Evolutionary conservation across 1,284 basidiomycete genomes (phyloP), one percentile per base, ranked within the genome.

Genomic region (Ceraceosorus guamensis): DNA sequence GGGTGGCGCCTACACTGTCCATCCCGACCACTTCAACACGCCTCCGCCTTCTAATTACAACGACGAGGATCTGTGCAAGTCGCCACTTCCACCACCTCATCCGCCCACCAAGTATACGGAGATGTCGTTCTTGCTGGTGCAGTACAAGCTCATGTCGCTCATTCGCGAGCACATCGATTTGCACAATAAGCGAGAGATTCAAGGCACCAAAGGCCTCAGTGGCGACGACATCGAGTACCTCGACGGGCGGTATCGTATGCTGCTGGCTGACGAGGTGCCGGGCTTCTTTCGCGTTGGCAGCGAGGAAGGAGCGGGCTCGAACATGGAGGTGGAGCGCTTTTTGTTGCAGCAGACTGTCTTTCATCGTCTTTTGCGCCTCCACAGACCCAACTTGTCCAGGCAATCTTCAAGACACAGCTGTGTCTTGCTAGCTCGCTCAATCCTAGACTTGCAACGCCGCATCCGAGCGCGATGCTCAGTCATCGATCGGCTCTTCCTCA

Each of bases 1-100:
- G 2, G 61, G 59, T 41, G 43, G 57, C 13, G 59, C 63, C 47
- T 68, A 71, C 55, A 45, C 60, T 13, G 66, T 75, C 52, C 62
- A 69, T 34, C 60, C 66, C 4, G 61, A 62, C 13, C 59, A 62
- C 41, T 73, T 71, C 66, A 75, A 75, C 59, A 75, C 71, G 8
- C 71, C 72, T 5, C 55, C 66, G 1, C 72, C 72, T 1, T 67
- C 66, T 45, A 75, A 75, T 62, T 67, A 66, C 60, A 75, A 75
- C 53, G 66, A 72, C 48, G 61, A 60, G 6, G 72, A 75, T 43
- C 66, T 75, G 44, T 59, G 65, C 50, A 16, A 50, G 18, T 50
- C 53, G 11, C 64, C 67, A 16, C 56, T 66, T 5, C 68, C 68
- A 7, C 44, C 67, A 1, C 62, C 66, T 0, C 56, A 63, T 10